A percentile compares a stretch with the other conserved stretches of the same genome.
These are phyloP conservation scores for Pichia sp. DNA, from an alignment of 1,139 yeast genomes.

Conservation along the genomic window DNA sequence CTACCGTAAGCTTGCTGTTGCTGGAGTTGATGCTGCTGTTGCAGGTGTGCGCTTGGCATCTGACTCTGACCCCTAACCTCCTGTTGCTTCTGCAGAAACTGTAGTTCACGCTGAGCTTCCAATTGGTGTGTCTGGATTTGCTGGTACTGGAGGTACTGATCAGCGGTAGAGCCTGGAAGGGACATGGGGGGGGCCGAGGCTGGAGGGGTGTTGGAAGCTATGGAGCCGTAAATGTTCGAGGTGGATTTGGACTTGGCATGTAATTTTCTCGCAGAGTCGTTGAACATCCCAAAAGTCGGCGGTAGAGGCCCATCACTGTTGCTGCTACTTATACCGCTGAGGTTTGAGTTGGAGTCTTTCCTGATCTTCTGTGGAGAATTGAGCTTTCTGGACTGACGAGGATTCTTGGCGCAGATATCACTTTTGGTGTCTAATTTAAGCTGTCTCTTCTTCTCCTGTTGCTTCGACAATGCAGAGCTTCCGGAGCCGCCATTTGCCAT, in stretches of 20 bases:
- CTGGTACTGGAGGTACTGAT: not conserved
- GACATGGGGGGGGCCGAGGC: not conserved
- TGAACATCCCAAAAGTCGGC: constrained; percentile 22
- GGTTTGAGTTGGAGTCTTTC: constrained; percentile 2
- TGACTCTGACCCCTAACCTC: not conserved
- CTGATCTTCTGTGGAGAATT: constrained; percentile 13
- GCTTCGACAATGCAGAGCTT: not conserved
- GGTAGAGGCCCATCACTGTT: constrained; percentile 11
- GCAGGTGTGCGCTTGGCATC: not conserved
- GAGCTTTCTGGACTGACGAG: constrained; percentile 13
- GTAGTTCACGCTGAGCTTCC: constrained; percentile 17
- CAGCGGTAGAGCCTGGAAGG: not conserved
- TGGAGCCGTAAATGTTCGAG: constrained; percentile 1
- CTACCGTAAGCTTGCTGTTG: constrained; percentile 7
- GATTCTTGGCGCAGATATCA: not conserved
- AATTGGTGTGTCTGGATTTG: constrained; percentile 8
- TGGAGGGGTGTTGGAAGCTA: not conserved
- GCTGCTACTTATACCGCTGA: not conserved
- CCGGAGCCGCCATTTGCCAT: not conserved
- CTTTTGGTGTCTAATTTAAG: constrained; percentile 12
- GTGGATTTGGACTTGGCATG: constrained; percentile 10
- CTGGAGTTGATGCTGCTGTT: constrained; percentile 15
- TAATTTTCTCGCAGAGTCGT: not conserved
- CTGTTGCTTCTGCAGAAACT: constrained; percentile 14
- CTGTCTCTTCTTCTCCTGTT: not conserved